These are phyloP conservation scores for Pleurotus cornucopiae DNA, from an alignment of 768 basidiomycete genomes.

Conservation along the genomic window DNA sequence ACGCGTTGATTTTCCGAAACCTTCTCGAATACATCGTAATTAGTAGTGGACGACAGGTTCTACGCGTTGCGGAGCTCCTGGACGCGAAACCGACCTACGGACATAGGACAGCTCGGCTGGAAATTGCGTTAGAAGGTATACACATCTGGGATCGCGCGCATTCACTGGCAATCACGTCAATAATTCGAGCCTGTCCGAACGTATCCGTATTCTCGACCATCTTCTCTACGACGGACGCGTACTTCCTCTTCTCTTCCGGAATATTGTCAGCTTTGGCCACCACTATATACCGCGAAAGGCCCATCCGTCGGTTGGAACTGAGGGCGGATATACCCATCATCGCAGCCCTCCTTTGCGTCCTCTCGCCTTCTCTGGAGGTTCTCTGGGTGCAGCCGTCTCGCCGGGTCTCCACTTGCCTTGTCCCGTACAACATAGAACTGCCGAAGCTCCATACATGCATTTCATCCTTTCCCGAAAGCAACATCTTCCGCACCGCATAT, in stretches of 20 bases:
- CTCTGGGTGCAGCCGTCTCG: conserved; percentile 19
- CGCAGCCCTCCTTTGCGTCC: background rate
- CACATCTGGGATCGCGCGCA: conserved; percentile 17
- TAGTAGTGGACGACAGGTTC: conserved; percentile 16
- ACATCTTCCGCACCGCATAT: background rate
- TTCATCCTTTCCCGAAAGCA: conserved; percentile 2
- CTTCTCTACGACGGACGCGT: conserved; percentile 14
- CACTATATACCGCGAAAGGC: conserved; percentile 5
- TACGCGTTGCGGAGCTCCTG: conserved; percentile 13
- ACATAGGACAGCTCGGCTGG: conserved; percentile 20
- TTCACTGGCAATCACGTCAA: conserved; percentile 15
- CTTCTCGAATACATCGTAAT: conserved; percentile 20
- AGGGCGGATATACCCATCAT: conserved; percentile 12
- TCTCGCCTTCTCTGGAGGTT: conserved; percentile 16
- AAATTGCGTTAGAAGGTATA: conserved; percentile 18
- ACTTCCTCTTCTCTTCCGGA: conserved; percentile 6
- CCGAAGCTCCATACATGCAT: conserved; percentile 20
- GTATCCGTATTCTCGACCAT: conserved; percentile 20
- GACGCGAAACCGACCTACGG: conserved; percentile 1
- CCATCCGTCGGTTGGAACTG: conserved; percentile 20
- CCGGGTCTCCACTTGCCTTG: background rate
- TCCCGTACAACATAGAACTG: conserved; percentile 5
- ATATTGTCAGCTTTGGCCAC: conserved; percentile 8
- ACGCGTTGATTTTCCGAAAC: conserved; percentile 11
- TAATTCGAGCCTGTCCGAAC: conserved; percentile 20